Evolutionary conservation across 306 rosid genomes (phyloP).

Genomic region (Casuarina equisetifolia): DNA sequence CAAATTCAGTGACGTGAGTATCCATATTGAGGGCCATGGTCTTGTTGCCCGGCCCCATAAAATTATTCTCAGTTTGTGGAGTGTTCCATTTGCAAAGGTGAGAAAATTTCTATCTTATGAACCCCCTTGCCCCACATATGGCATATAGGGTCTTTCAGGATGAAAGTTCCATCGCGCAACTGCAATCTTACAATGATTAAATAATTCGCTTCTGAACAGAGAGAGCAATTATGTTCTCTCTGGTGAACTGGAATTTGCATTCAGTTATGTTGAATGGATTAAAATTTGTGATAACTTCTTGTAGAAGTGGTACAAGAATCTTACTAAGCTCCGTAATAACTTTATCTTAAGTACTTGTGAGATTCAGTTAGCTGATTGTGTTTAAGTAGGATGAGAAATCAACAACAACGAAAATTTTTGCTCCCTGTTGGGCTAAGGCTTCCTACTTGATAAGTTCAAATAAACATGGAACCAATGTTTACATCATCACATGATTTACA

Average conservation of each 20-base stretch:
- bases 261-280: not conserved
- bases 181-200: not conserved
- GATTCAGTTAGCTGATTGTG: not conserved
- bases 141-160: not conserved
- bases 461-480: not conserved
- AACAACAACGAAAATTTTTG: not conserved
- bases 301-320: not conserved
- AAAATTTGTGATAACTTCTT: not conserved
- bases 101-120: conserved; percentile 25
- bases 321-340: not conserved
- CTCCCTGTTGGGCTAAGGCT: not conserved
- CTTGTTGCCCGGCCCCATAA: conserved; percentile 65
- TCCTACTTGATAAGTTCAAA: not conserved
- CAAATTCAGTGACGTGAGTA: conserved; percentile 66
- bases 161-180: not conserved
- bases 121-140: conserved; percentile 2
- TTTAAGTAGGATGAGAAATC: not conserved
- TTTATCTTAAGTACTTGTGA: not conserved
- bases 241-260: not conserved
- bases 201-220: not conserved
- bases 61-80: conserved; percentile 90
- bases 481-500: not conserved
- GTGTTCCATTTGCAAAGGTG: conserved; percentile 87
- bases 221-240: conserved; percentile 1
- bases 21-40: conserved; percentile 62